Percentiles rank a stretch among this genome's conserved stretches.
Evolutionary conservation across 306 rosid genomes (phyloP).

Genomic region (Vigna radiata): DNA sequence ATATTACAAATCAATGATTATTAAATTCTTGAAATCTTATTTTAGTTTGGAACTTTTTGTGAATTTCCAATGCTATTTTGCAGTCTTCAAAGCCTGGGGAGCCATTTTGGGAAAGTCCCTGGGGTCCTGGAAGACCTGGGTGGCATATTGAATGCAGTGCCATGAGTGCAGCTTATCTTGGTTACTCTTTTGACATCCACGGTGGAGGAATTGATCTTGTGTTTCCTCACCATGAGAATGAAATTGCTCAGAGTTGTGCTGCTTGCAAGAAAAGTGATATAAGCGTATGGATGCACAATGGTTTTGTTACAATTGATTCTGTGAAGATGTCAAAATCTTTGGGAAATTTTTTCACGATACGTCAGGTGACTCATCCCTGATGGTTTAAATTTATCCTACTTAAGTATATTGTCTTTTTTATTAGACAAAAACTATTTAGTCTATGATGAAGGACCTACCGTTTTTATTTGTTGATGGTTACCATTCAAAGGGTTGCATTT

Average conservation of each 20-base stretch:
- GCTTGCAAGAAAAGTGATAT: slow-evolving; percentile 79
- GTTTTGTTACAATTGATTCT: slow-evolving; percentile 88
- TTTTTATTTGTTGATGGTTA: slow-evolving; percentile 20
- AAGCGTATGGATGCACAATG: slow-evolving; percentile 95
- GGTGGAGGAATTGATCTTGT: slow-evolving; percentile 98
- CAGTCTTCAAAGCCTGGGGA: slow-evolving; percentile 96
- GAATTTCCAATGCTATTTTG: slow-evolving; percentile 40
- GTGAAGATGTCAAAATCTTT: slow-evolving; percentile 97
- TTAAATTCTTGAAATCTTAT: slow-evolving; percentile 14
- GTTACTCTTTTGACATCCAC: slow-evolving; percentile 90
- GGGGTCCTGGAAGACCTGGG: slow-evolving; percentile 99
- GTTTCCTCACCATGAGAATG: slow-evolving; percentile 99
- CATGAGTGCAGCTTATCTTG: slow-evolving; percentile 91
- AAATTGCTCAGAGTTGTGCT: slow-evolving; percentile 99
- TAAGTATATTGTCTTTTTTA: slow-evolving; percentile 17
- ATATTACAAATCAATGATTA: slow-evolving; percentile 22
- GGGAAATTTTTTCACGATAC: slow-evolving; percentile 96
- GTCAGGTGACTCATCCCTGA: slow-evolving; percentile 64
- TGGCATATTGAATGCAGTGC: slow-evolving; percentile 99
- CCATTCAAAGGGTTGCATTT: slow-evolving; percentile 26
- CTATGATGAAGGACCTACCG: not conserved
- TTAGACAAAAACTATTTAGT: not conserved
- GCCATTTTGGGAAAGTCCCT: slow-evolving; percentile 97
- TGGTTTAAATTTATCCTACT: slow-evolving; percentile 27
- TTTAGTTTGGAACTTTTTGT: slow-evolving; percentile 38